phyloP scores from a whole-genome alignment of 495 filamentous ascomycete species.

The Oidiodendron maius region DNA sequence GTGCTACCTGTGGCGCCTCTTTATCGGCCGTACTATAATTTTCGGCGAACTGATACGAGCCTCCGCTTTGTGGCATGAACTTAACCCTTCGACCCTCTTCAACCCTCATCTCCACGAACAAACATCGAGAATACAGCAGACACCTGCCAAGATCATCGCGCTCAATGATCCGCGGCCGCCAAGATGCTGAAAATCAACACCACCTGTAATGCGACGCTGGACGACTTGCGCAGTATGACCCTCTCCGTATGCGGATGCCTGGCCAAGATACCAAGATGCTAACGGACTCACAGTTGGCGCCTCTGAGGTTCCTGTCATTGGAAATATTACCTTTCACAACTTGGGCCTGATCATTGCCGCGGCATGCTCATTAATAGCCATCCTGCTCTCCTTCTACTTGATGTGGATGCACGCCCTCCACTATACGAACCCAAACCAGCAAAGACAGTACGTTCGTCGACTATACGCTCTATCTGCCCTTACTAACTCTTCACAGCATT shows the following conservation, averaged over 20 bases:
- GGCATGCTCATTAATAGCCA: conserved; percentile 47
- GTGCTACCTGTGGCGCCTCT: too few relatives aligned
- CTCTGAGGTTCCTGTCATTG: conserved; percentile 34
- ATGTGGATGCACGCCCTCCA: conserved; percentile 75
- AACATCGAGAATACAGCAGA: too few relatives aligned
- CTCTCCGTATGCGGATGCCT: conserved; percentile 1
- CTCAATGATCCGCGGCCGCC: conserved; percentile 13
- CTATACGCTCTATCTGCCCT: conserved; percentile 5
- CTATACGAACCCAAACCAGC: conserved; percentile 77
- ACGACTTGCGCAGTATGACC: conserved; percentile 47
- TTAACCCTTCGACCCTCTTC: too few relatives aligned
- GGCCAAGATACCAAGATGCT: conserved; percentile 2
- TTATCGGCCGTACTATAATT: too few relatives aligned
- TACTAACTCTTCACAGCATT: conserved; percentile 41
- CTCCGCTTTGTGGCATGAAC: too few relatives aligned
- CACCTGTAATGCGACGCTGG: conserved; percentile 50
- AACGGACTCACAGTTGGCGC: conserved; percentile 13
- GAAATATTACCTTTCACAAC: conserved; percentile 49
- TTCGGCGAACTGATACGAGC: too few relatives aligned
- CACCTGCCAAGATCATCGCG: too few relatives aligned
- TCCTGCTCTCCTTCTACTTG: conserved; percentile 52
- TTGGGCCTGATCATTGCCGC: conserved; percentile 47
- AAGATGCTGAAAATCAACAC: conserved; percentile 16
- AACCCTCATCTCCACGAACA: too few relatives aligned
- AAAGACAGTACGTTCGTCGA: conserved; percentile 55